Evolutionary conservation across 106 monocot genomes (phyloP), one percentile per base, ranked within the genome.

Genomic region (Ottelia alismoides): DNA sequence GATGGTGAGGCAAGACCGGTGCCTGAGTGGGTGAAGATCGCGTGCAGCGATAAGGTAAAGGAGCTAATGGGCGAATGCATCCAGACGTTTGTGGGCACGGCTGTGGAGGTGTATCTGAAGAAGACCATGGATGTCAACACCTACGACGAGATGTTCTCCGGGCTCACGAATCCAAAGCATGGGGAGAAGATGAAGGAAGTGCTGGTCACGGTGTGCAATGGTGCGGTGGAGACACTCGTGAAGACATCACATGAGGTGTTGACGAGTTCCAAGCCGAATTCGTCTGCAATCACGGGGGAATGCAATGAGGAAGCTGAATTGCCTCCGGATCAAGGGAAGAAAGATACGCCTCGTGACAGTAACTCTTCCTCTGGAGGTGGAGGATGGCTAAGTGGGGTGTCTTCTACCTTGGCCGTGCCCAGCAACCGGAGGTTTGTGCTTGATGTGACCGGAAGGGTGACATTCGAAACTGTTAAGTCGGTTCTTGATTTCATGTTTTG

Each of bases 361-460:
- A 6, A 6, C 6, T 6, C 40, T 16, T 43, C 40, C 10, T 43
- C 40, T 16, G 40, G 40, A 6, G 40, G 10, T 6, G 35, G 12
- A 4, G 31, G n/a, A 2, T 90, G 80, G 89, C 29, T 70, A 19
- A 57, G 64, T 53, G 59, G 70, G 31, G 64, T 84, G 19, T 78
- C 84, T 1, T 58, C 75, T 7, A 68, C 75, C 17, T 31, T 86
- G 62, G 70, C 75, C 0, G 52, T 71, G 2, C 82, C 79, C 14
- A 70, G 73, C 40, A 82, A 92, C 63, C 63, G 69, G 55, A 87
- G 67, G n/a, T 71, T 92, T 25, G 63, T 82, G 6, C 59, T 92
- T 7, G 92, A 92, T 53, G 68, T 92, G 20, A 79, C 86, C 0
- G 92, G 92, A 49, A 81, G 79, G 49, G 71, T 79, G 49, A 74